Conservation (phyloP, 208 protist genomes). For the Leishmania mexicana region DNA sequence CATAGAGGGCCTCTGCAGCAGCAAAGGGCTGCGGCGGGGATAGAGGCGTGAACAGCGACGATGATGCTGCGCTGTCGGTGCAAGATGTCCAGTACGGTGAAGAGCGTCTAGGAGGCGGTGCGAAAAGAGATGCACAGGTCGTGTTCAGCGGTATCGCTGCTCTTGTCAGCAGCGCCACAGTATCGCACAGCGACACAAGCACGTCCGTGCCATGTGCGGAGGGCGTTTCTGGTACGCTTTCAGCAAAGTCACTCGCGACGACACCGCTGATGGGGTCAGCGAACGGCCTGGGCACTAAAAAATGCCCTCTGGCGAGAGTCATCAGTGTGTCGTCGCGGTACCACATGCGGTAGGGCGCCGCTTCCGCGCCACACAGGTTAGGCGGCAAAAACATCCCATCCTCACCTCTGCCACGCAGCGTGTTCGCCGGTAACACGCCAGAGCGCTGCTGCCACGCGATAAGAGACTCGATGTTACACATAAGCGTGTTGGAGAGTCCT, state of each 20-base stretch:
- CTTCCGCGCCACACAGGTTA: background rate
- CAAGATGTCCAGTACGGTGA: background rate
- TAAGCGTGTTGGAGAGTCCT: constrained; percentile 1
- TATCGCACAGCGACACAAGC: background rate
- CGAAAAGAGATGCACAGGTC: background rate
- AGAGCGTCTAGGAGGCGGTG: background rate
- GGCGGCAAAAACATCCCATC: background rate
- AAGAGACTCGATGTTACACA: constrained; percentile 3
- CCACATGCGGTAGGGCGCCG: constrained; percentile 7
- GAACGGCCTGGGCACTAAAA: background rate
- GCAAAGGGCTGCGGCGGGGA: background rate
- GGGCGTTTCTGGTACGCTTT: background rate
- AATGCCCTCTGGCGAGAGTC: background rate
- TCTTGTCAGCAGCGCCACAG: background rate
- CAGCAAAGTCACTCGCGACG: background rate
- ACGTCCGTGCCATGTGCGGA: background rate
- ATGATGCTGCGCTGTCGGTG: background rate
- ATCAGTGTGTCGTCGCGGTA: constrained; percentile 8
- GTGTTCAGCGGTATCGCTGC: background rate
- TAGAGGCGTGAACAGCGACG: background rate
- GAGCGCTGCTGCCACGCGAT: background rate
- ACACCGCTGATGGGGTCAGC: background rate
- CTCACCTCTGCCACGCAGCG: background rate
- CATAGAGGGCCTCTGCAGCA: background rate
- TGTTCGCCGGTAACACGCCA: background rate